phyloP scores from a whole-genome alignment of 2,329 filamentous ascomycete genomes.

The Colletotrichum cereale region DNA sequence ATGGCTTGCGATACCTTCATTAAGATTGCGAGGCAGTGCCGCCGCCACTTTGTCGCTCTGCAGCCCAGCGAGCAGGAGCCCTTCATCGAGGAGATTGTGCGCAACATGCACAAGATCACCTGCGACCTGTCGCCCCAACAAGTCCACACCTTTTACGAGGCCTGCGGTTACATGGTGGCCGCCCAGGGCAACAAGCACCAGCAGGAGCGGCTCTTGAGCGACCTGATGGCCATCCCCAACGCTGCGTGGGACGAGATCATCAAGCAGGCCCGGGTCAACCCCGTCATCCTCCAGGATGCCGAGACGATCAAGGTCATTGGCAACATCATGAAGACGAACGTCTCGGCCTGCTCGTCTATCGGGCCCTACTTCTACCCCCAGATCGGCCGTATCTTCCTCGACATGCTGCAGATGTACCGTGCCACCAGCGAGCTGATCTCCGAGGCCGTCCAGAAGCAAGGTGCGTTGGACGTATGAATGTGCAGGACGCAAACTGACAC shows the following conservation, averaged over 20 bases:
- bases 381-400: conserved; percentile 96
- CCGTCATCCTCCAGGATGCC: conserved; percentile 86
- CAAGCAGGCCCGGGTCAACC: conserved; percentile 84
- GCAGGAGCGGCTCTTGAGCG: conserved; percentile 90
- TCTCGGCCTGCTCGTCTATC: conserved; percentile 97
- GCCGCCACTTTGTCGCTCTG: conserved; percentile 94
- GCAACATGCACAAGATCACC: conserved; percentile 95
- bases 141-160: conserved; percentile 98
- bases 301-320: conserved; percentile 99
- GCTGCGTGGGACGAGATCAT: conserved; percentile 97
- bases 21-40: conserved; percentile 98
- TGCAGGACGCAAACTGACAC: conserved; percentile 1
- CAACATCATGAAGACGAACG: conserved; percentile 99
- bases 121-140: conserved; percentile 95
- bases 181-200: conserved; percentile 95
- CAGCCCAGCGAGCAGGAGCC: conserved; percentile 95
- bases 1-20: conserved; percentile 99
- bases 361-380: conserved; percentile 98
- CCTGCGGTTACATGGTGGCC: conserved; percentile 98
- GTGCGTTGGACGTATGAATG: conserved; percentile 1
- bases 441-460: conserved; percentile 73
- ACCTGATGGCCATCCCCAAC: conserved; percentile 95
- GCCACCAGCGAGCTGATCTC: conserved; percentile 97
- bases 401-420: conserved; percentile 99
- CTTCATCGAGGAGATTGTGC: conserved; percentile 98